These are phyloP conservation scores for Sugiyamaella lignohabitans DNA, from an alignment of 805 yeast species.

Conservation along the genomic window DNA sequence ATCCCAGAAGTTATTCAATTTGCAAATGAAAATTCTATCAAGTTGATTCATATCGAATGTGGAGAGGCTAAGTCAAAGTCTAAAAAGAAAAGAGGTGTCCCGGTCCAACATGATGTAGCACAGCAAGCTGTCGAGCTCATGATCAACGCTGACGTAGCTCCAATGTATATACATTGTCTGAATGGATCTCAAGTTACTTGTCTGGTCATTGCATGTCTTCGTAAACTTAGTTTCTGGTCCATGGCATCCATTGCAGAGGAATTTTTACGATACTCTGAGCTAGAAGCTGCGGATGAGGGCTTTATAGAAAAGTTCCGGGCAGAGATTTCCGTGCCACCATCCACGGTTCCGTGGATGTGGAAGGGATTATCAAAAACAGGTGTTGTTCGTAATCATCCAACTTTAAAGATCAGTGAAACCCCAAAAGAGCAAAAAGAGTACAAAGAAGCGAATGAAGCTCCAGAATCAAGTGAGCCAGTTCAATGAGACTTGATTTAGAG, in stretches of 20 bases:
- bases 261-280: slow-evolving; percentile 67
- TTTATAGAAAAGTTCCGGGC: slow-evolving; percentile 79
- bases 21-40: slow-evolving; percentile 49
- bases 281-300: slow-evolving; percentile 72
- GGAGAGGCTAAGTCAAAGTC: slow-evolving; percentile 53
- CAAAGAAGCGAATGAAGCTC: too few species aligned
- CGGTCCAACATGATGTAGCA: slow-evolving; percentile 62
- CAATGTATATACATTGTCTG: slow-evolving; percentile 77
- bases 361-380: slow-evolving; percentile 49
- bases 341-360: slow-evolving; percentile 61
- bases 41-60: slow-evolving; percentile 57
- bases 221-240: slow-evolving; percentile 84
- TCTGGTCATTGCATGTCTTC: slow-evolving; percentile 74
- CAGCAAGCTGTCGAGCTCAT: slow-evolving; percentile 52
- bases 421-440: too few species aligned
- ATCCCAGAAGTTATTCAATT: slow-evolving; percentile 41
- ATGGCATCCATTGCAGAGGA: slow-evolving; percentile 82
- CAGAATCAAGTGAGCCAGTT: too few species aligned
- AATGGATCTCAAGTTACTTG: slow-evolving; percentile 88
- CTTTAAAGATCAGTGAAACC: slow-evolving; percentile 21
- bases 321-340: slow-evolving; percentile 48
- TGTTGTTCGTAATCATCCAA: slow-evolving; percentile 52
- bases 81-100: slow-evolving; percentile 69
- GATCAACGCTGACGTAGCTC: slow-evolving; percentile 53
- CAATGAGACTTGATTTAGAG: too few species aligned